Conservation (phyloP, 805 yeast genomes). For the Wickerhamomyces canadensis region DNA sequence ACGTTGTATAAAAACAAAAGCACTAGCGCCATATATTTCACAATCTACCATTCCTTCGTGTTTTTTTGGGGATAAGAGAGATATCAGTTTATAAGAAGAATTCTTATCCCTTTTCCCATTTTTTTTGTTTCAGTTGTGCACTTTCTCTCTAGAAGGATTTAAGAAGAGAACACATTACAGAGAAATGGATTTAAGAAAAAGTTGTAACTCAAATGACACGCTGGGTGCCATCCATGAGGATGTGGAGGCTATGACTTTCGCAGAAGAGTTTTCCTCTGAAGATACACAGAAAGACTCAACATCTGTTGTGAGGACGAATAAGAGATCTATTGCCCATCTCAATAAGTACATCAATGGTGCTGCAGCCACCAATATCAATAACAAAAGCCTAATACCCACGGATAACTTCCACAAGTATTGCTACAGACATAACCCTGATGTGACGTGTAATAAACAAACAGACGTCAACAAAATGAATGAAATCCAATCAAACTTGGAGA, state of each 20-base stretch:
- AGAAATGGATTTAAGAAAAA: slow-evolving; percentile 14
- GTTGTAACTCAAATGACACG: slow-evolving; percentile 6
- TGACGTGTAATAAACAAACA: slow-evolving; percentile 62
- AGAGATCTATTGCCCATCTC: neutral
- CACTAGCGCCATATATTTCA: no score
- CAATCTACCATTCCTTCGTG: no score
- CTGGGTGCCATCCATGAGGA: slow-evolving; percentile 3
- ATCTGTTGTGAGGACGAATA: no score
- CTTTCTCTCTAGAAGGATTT: no score
- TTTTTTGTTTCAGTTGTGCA: no score
- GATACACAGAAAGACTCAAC: no score
- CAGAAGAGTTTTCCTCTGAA: neutral
- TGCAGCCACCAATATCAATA: neutral
- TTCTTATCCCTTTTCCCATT: no score
- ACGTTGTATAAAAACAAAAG: no score
- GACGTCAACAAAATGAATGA: slow-evolving; percentile 60
- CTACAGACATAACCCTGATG: slow-evolving; percentile 89
- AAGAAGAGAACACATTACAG: no score
- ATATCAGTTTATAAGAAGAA: no score
- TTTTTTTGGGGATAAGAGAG: no score
- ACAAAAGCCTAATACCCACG: slow-evolving; percentile 17
- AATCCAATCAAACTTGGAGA: slow-evolving; percentile 52
- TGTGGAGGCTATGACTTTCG: slow-evolving; percentile 4
- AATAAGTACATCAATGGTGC: neutral
- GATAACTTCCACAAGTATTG: slow-evolving; percentile 69